Evolutionary conservation across 192 early-diverging fungal genomes (phyloP), one percentile per base, ranked within the genome.

Genomic region (Coemansia guatemalensis): DNA sequence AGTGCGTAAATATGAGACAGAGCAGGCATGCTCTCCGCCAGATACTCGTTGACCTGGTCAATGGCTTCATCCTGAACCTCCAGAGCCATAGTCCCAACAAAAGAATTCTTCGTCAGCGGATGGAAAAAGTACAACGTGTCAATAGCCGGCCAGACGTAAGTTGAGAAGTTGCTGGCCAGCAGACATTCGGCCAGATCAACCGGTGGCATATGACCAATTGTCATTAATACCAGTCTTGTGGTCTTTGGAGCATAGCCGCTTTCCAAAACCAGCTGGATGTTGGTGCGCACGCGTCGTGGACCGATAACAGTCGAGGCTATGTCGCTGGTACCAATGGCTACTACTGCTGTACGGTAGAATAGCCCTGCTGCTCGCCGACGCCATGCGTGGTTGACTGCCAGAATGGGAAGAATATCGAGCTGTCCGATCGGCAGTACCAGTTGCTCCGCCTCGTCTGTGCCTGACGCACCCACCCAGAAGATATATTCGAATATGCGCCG

Each of bases 161-260:
- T 48, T 6, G 51, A 48, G 51, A 78, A 78, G 47, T 50, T 58
- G 21, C 53, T 66, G 24, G 20, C 33, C 12, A 48, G 30, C 47
- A 70, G 21, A 17, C 48, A 52, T 0, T 27, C 30, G 5, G 41
- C 48, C 33, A 73, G 26, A 4, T 63, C n/a, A 7, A 44, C 54
- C 0, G 62, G 44, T 18, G 20, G 53, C 8, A 55, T 11, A 22
- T 23, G 11, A 4, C 25, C 44, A 32, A 44, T 63, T 11, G 61
- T 53, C 18, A 56, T 52, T 23, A 78, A 23, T 11, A 67, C 14
- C 17, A 78, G 55, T 3, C 39, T 41, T 0, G 48, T 44, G 12
- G 76, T 59, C 55, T 73, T 69, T 39, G 76, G 70, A 29, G 76
- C 76, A 22, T 73, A 71, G 9, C 76, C 76, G 67, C 76, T 78